phyloP scores from a whole-genome alignment of 176 grass and related monocot genomes.

The Ampelocalamus luodianensis region DNA sequence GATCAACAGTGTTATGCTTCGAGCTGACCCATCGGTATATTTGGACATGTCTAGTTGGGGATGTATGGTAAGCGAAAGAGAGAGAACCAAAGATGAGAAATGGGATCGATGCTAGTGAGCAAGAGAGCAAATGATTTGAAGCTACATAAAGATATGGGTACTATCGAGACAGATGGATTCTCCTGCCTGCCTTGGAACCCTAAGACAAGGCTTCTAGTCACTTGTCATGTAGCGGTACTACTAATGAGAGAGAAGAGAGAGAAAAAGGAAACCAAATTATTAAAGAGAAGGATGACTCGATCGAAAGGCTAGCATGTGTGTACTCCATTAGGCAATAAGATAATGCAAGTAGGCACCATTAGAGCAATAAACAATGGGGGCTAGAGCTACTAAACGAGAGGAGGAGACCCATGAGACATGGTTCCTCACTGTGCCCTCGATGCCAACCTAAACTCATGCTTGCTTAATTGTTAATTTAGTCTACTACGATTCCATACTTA shows the following conservation, averaged over 20 bases:
- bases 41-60: no score
- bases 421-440: slow-evolving; percentile 50
- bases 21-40: no score
- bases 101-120: neutral
- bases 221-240: slow-evolving; percentile 27
- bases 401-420: slow-evolving; percentile 52
- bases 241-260: neutral
- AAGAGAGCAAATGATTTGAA: slow-evolving; percentile 20
- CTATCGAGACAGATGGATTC: slow-evolving; percentile 17
- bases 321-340: slow-evolving; percentile 34
- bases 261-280: neutral
- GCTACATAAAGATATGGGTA: slow-evolving; percentile 35
- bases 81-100: neutral
- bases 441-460: slow-evolving; percentile 36
- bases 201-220: slow-evolving; percentile 51
- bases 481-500: neutral
- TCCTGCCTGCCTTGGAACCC: slow-evolving; percentile 54
- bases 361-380: slow-evolving; percentile 9
- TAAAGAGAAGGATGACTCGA: slow-evolving; percentile 4
- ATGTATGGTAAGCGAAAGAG: neutral
- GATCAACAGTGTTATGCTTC: no score
- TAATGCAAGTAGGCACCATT: neutral
- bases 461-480: slow-evolving; percentile 13
- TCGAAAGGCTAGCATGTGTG: slow-evolving; percentile 25
- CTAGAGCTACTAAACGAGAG: slow-evolving; percentile 35